Evolutionary conservation across 768 basidiomycete species (phyloP).

Genomic region (Boletellus ananas): DNA sequence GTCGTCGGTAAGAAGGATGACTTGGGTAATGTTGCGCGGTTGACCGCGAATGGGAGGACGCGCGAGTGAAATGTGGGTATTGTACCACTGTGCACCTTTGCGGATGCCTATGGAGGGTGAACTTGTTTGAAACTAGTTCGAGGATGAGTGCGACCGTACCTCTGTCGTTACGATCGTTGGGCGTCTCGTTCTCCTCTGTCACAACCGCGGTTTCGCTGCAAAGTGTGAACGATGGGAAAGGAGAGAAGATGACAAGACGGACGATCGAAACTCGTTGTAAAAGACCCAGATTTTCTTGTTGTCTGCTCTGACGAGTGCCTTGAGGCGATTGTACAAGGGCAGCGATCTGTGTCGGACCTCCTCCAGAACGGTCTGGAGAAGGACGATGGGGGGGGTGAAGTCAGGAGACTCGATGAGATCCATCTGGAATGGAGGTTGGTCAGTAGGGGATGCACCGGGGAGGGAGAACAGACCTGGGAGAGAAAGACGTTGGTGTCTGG

Average conservation of each 20-base stretch:
- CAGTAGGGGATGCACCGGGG: neutral
- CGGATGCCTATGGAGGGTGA: constrained; percentile 67
- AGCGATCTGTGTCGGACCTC: constrained; percentile 94
- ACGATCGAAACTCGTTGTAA: constrained; percentile 86
- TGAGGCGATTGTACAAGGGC: constrained; percentile 90
- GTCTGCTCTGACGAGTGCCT: constrained; percentile 77
- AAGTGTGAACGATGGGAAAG: neutral
- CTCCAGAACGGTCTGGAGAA: constrained; percentile 93
- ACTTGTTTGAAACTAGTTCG: neutral
- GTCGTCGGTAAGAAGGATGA: constrained; percentile 89
- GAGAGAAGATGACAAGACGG: constrained; percentile 27
- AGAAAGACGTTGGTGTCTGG: constrained; percentile 96
- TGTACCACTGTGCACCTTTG: constrained; percentile 85
- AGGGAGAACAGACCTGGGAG: constrained; percentile 52
- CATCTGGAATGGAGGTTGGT: constrained; percentile 54
- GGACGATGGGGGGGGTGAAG: constrained; percentile 76
- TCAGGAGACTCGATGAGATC: constrained; percentile 81
- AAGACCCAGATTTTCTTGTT: constrained; percentile 84
- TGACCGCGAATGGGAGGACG: constrained; percentile 52
- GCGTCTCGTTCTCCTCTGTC: constrained; percentile 72
- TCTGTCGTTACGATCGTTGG: constrained; percentile 94
- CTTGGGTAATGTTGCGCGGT: constrained; percentile 45
- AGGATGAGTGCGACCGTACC: constrained; percentile 39
- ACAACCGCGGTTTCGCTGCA: constrained; percentile 76
- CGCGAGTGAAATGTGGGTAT: constrained; percentile 57